A percentile compares a stretch with the other conserved stretches of the same genome.
Evolutionary conservation across 129 eudicot species (phyloP).

Genomic region (Rutidosis leptorrhynchoides): DNA sequence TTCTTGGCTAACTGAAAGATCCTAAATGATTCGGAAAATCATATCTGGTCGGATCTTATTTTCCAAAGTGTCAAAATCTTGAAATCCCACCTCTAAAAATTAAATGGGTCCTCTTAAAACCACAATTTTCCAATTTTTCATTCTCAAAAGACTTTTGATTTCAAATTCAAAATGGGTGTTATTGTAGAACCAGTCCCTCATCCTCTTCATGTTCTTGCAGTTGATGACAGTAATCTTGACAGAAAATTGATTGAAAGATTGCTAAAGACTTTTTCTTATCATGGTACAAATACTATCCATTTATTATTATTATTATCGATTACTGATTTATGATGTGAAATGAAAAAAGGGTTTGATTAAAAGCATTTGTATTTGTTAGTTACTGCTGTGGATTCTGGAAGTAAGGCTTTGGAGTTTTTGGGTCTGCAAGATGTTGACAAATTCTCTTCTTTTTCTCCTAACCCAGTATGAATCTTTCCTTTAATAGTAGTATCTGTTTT

Average conservation of each 20-base stretch:
- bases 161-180: constrained; percentile 36
- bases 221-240: constrained; percentile 73
- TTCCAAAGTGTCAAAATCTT: constrained; percentile 64
- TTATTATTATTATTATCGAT: neutral
- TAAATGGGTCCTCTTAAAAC: constrained; percentile 34
- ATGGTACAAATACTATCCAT: constrained; percentile 35
- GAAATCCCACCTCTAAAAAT: constrained; percentile 25
- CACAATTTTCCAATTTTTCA: constrained; percentile 6
- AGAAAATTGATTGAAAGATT: constrained; percentile 68
- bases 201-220: constrained; percentile 73
- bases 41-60: constrained; percentile 63
- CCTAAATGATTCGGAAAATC: constrained; percentile 46
- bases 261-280: constrained; percentile 62
- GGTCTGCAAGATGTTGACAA: constrained; percentile 56
- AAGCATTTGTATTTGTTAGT: constrained; percentile 29
- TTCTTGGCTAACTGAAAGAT: no score
- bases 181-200: constrained; percentile 41
- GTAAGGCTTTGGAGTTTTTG: constrained; percentile 63
- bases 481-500: neutral
- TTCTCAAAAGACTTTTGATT: constrained; percentile 11
- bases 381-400: constrained; percentile 79
- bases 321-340: constrained; percentile 4
- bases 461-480: constrained; percentile 33
- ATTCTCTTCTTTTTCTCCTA: constrained; percentile 31
- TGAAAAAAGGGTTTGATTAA: neutral